Conservation (phyloP, 192 early-diverging fungal species). For the Coemansia biformis region DNA sequence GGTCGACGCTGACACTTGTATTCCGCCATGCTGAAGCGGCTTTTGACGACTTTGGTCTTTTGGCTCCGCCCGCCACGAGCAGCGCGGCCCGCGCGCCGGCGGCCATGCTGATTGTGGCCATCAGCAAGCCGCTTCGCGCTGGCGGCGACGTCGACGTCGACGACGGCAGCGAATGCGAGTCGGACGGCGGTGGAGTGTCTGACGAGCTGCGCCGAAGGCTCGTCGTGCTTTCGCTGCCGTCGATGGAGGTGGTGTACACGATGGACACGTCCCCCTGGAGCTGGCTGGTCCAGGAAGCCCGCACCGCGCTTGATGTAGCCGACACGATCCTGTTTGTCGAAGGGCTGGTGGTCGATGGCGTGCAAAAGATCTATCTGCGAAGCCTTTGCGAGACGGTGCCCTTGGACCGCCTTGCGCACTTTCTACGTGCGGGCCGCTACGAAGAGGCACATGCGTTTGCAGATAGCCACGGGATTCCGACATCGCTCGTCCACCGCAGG, state of each 20-base stretch:
- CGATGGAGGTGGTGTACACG: slow-evolving; percentile 13
- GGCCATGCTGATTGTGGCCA: slow-evolving; percentile 12
- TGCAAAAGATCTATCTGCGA: slow-evolving; percentile 24
- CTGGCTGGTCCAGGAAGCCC: slow-evolving; percentile 28
- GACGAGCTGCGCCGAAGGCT: slow-evolving; percentile 10
- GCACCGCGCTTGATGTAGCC: slow-evolving; percentile 11
- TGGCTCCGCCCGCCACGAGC: slow-evolving; percentile 1
- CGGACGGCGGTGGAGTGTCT: not conserved
- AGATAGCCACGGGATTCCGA: slow-evolving; percentile 17
- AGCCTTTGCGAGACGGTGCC: slow-evolving; percentile 27
- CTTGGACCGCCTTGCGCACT: slow-evolving; percentile 33
- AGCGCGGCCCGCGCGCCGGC: not conserved
- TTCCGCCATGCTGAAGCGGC: slow-evolving; percentile 23
- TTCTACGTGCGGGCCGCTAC: slow-evolving; percentile 23
- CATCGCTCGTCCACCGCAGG: slow-evolving; percentile 17
- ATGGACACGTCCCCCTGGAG: slow-evolving; percentile 23
- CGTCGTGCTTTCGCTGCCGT: slow-evolving; percentile 26
- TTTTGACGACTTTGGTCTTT: slow-evolving; percentile 33
- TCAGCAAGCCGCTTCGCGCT: slow-evolving; percentile 13
- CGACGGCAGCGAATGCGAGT: slow-evolving; percentile 1
- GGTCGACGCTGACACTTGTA: slow-evolving; percentile 36
- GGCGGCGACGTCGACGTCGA: not conserved
- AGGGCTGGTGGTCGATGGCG: slow-evolving; percentile 6
- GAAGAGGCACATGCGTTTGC: slow-evolving; percentile 38
- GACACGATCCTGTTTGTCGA: slow-evolving; percentile 41